Evolutionary conservation across 345 rosid species (phyloP), one percentile per base, ranked within the genome.

Genomic region (Kernera saxatilis): DNA sequence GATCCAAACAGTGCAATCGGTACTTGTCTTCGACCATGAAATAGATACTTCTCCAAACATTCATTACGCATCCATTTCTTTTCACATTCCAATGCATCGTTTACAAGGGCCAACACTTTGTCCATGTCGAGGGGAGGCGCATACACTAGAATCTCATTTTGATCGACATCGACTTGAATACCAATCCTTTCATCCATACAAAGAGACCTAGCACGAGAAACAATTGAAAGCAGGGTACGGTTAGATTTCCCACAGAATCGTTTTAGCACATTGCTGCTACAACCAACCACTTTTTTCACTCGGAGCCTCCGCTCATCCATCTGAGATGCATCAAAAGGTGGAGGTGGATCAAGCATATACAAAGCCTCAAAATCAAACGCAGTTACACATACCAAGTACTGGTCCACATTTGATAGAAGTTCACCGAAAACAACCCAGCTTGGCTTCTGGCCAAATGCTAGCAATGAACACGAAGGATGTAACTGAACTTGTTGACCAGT

Each of bases 401-500:
- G 81, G 73, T 70, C 78, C 48, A 83, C 69, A 40, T 53, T 17
- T 39, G 91, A 85, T 22, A 93, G 77, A 12, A 93, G 83, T 76
- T 93, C 98, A 72, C 90, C 74, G 70, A 91, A 93, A 69, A 93
- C 92, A 51, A 93, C 96, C 96, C 97, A 91, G 68, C 72, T 59
- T 30, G 98, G 97, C 89, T 83, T 93, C 84, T 84, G 85, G 49
- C 78, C 77, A 72, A 89, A 93, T 44, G 82, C 77, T 80, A 82
- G 86, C 82, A 93, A 75, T 3, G 97, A 91, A 77, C 97, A 87
- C 26, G 96, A 83, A 65, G 94, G 97, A 77, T 93, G 98, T 54
- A 90, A 77, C 80, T 82, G 88, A 66, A 87, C 83, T 78, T 83
- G 84, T 56, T 88, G 91, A 32, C 96, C 87, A 50, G 86, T 87